Percentiles rank a stretch among this genome's conserved stretches.
Conservation (phyloP, 768 basidiomycete genomes). For the Lactarius psammicola region DNA sequence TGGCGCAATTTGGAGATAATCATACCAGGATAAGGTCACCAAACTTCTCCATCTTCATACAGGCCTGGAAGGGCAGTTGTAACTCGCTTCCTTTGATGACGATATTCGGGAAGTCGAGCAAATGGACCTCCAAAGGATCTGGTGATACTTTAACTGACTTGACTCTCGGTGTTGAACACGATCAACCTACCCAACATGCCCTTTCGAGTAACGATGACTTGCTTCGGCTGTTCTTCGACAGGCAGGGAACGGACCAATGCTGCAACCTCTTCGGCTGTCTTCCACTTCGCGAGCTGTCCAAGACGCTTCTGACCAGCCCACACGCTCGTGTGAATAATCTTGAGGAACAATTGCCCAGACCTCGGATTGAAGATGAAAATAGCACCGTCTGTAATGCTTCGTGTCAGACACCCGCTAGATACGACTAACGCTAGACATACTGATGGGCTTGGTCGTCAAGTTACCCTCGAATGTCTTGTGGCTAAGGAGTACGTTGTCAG, state of each 20-base stretch:
- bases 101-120: conserved; percentile 99
- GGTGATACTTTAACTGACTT: conserved; percentile 17
- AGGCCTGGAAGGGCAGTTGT: conserved; percentile 98
- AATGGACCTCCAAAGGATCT: conserved; percentile 96
- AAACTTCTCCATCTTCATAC: conserved; percentile 99
- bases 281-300: conserved; percentile 99
- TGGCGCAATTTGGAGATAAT: background rate
- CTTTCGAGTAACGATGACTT: conserved; percentile 99
- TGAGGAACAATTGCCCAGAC: conserved; percentile 96
- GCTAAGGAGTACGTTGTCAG: conserved; percentile 39
- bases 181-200: conserved; percentile 86
- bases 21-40: conserved; percentile 90
- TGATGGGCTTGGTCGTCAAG: conserved; percentile 98
- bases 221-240: conserved; percentile 99
- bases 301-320: conserved; percentile 99
- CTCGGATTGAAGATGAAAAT: conserved; percentile 99
- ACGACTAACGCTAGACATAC: conserved; percentile 41
- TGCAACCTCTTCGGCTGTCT: conserved; percentile 99
- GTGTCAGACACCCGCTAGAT: conserved; percentile 3
- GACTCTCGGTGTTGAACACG: conserved; percentile 6
- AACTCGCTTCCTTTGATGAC: conserved; percentile 99
- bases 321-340: conserved; percentile 99
- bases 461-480: conserved; percentile 99
- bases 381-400: conserved; percentile 63
- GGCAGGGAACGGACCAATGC: conserved; percentile 95